Evolutionary conservation across 345 rosid genomes (phyloP).

Genomic region (Dipteronia dyeriana): DNA sequence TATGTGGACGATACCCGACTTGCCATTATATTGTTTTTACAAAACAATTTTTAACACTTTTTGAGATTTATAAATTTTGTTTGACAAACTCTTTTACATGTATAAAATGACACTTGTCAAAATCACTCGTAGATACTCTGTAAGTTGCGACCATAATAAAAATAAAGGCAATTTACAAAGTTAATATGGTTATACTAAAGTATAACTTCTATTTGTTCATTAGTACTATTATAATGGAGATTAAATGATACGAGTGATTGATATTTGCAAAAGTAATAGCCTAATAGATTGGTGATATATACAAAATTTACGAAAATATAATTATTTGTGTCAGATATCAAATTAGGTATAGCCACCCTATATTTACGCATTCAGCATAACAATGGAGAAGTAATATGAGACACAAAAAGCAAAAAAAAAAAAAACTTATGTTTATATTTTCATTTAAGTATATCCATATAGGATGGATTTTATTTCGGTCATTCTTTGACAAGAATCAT

Average conservation of each 20-base stretch:
- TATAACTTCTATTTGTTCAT: neutral
- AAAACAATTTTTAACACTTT: too few species aligned
- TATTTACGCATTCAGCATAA: neutral
- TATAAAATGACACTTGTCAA: too few species aligned
- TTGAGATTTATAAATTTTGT: too few species aligned
- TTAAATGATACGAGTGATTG: neutral
- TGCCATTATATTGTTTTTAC: too few species aligned
- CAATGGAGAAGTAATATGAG: neutral
- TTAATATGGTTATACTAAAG: neutral
- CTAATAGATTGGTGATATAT: neutral
- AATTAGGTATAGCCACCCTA: neutral
- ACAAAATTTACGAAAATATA: neutral
- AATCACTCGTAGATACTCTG: too few species aligned
- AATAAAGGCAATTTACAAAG: neutral
- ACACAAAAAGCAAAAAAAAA: neutral
- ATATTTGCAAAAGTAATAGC: neutral
- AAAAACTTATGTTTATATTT: neutral
- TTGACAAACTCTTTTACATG: too few species aligned
- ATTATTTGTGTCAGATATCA: neutral
- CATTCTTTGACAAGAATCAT: neutral
- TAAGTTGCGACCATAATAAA: neutral
- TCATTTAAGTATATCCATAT: neutral
- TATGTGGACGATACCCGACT: too few species aligned
- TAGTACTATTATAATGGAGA: neutral
- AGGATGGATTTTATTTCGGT: neutral